Conservation (phyloP, 2,329 filamentous ascomycete genomes). For the Penicillium palitans region DNA sequence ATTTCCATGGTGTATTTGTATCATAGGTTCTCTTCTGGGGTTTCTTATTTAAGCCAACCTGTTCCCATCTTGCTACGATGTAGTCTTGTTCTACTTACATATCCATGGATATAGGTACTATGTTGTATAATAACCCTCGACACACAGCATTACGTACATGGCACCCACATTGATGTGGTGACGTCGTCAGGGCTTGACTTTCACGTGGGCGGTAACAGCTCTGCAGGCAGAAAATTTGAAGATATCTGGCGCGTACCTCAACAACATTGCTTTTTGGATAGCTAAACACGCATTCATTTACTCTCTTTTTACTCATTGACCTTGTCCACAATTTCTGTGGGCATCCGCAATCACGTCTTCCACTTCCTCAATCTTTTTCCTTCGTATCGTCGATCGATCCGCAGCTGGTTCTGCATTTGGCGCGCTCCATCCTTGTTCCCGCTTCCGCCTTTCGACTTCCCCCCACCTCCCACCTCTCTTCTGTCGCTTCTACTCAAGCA, state of each 20-base stretch:
- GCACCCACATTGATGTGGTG: not conserved
- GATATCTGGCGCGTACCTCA: slow-evolving; percentile 11
- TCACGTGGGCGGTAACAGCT: slow-evolving; percentile 32
- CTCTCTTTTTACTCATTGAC: slow-evolving; percentile 16
- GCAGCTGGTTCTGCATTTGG: slow-evolving; percentile 66
- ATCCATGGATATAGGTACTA: no score
- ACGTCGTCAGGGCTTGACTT: slow-evolving; percentile 22
- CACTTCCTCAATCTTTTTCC: slow-evolving; percentile 37
- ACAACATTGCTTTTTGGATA: slow-evolving; percentile 9
- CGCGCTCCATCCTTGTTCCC: slow-evolving; percentile 34
- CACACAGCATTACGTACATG: not conserved
- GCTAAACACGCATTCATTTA: slow-evolving; percentile 12
- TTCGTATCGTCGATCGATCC: slow-evolving; percentile 57
- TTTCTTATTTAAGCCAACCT: not conserved
- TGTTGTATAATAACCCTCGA: not conserved
- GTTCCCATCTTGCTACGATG: not conserved
- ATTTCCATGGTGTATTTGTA: slow-evolving; percentile 16
- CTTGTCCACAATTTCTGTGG: slow-evolving; percentile 23
- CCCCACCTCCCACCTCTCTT: slow-evolving; percentile 30
- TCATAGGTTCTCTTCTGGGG: slow-evolving; percentile 7
- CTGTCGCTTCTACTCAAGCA: slow-evolving; percentile 56
- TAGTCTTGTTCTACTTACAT: not conserved
- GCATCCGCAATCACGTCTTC: slow-evolving; percentile 34
- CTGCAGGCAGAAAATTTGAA: slow-evolving; percentile 28
- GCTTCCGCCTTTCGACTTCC: slow-evolving; percentile 46